These are phyloP conservation scores for Podospora tetraspora DNA, from an alignment of 495 filamentous ascomycete species.

Conservation along the genomic window DNA sequence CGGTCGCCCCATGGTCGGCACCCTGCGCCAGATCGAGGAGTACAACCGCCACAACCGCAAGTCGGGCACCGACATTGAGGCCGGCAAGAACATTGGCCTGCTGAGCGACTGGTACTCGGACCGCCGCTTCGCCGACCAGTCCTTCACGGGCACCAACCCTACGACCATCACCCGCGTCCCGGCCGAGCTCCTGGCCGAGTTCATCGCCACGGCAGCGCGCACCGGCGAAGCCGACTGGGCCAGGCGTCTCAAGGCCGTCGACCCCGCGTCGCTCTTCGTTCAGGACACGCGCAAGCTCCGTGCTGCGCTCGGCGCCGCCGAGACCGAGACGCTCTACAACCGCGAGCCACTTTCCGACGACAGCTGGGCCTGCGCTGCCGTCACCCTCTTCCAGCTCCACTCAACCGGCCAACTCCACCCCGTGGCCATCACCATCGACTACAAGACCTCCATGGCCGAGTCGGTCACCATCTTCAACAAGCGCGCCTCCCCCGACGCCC, in stretches of 20 bases:
- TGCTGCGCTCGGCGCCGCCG: conserved; percentile 26
- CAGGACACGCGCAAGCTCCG: conserved; percentile 47
- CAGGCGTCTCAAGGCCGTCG: conserved; percentile 21
- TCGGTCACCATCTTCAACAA: conserved; percentile 47
- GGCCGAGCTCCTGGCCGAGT: conserved; percentile 29
- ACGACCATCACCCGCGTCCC: conserved; percentile 40
- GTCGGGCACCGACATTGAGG: conserved; percentile 35
- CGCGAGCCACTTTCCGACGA: conserved; percentile 20
- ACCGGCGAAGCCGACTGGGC: conserved; percentile 26
- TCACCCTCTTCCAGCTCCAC: conserved; percentile 41
- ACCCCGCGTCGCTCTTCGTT: conserved; percentile 35
- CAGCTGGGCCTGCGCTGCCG: conserved; percentile 36
- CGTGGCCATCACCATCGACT: conserved; percentile 42
- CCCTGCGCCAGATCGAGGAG: conserved; percentile 34
- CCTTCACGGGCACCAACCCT: conserved; percentile 47
- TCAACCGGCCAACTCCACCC: conserved; percentile 43
- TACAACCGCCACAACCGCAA: conserved; percentile 35
- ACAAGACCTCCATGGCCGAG: conserved; percentile 36
- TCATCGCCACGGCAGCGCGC: conserved; percentile 28
- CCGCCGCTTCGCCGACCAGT: conserved; percentile 45
- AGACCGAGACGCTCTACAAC: conserved; percentile 20
- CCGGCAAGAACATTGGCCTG: conserved; percentile 40
- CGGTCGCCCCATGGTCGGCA: conserved; percentile 29
- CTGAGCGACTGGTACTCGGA: conserved; percentile 46
- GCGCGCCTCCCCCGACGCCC: conserved; percentile 27